Conservation (phyloP, 2,329 filamentous ascomycete species). For the Fusarium solani-melongenae region DNA sequence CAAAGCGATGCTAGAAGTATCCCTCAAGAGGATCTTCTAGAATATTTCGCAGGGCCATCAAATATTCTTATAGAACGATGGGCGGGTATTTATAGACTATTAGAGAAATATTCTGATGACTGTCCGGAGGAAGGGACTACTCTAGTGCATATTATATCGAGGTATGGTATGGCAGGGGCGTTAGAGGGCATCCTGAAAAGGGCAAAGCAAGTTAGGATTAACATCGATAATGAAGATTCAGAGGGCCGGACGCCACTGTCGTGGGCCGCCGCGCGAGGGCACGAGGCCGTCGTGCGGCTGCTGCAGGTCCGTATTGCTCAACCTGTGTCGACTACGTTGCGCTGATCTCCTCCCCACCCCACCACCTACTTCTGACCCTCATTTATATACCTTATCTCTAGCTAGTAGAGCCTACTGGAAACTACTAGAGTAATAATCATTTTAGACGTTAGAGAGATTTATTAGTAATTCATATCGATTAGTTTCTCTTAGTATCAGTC, state of each 20-base stretch:
- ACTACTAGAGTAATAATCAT: no score
- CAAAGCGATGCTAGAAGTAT: not conserved
- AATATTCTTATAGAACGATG: not conserved
- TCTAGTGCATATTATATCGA: not conserved
- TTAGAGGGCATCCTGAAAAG: not conserved
- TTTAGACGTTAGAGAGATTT: no score
- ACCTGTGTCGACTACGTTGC: no score
- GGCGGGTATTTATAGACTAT: not conserved
- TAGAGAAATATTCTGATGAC: not conserved
- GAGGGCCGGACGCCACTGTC: not conserved
- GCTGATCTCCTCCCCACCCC: no score
- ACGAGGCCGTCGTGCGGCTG: not conserved
- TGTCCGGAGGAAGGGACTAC: not conserved
- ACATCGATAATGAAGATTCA: not conserved
- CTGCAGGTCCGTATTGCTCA: no score
- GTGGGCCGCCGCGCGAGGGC: accelerated
- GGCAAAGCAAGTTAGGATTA: not conserved
- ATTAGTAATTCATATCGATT: no score
- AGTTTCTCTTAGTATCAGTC: no score
- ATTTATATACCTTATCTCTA: no score
- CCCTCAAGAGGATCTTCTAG: not conserved
- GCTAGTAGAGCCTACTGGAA: not conserved
- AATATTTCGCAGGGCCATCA: not conserved
- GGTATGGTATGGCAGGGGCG: not conserved
- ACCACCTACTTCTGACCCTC: no score